Conservation (phyloP, 176 grass and related monocot genomes). For the Cenchrus americanus region DNA sequence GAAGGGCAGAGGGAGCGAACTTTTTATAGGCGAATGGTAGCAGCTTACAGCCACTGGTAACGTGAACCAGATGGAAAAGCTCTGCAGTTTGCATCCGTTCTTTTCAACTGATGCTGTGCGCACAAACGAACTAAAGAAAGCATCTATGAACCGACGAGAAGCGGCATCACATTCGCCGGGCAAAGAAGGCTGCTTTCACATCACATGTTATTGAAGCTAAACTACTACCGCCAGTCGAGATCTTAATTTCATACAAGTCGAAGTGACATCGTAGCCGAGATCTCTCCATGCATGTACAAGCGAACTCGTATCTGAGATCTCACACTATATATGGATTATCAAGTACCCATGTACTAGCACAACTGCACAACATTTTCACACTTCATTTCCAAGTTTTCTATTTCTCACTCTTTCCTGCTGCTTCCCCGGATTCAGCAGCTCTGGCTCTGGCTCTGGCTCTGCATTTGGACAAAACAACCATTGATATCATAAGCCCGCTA, state of each 20-base stretch:
- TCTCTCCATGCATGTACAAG: background rate
- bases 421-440: background rate
- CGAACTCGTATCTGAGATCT: background rate
- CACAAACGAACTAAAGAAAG: constrained; percentile 45
- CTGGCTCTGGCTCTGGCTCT: background rate
- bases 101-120: constrained; percentile 44
- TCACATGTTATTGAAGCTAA: background rate
- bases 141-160: constrained; percentile 37
- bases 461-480: background rate
- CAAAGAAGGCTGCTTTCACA: background rate
- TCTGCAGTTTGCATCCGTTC: constrained; percentile 3
- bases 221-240: background rate
- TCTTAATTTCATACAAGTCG: background rate
- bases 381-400: background rate
- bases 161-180: constrained; percentile 39
- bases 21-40: constrained; percentile 2
- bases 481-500: background rate
- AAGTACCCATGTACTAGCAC: no score
- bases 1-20: background rate
- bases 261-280: background rate
- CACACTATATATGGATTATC: no score
- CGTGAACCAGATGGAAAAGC: constrained; percentile 13
- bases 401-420: background rate
- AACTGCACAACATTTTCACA: background rate
- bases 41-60: constrained; percentile 25